Base-by-base conservation (phyloP, 2,329 filamentous ascomycete species). In the Laburnicola sp. region DNA sequence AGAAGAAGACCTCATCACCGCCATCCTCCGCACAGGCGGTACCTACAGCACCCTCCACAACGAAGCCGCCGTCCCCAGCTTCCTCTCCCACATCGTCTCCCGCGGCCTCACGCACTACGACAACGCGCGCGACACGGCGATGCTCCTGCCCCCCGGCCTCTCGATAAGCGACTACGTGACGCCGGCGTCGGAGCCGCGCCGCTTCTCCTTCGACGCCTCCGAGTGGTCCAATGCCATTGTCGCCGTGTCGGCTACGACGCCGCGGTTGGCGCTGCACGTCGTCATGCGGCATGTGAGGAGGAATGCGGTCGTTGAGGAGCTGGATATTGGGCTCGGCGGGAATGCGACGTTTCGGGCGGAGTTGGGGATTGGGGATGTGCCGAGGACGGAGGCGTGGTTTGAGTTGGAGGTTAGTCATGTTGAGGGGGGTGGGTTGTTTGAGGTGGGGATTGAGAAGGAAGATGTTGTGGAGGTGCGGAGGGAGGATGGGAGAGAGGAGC, bases 51-150 rank as follows among this genome's bases (percentile, higher is more conserved):
- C 55, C 2, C 49, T 65, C 4, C 59, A 63, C 40, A 39, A 51
- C 36, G 53, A 37, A 9, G 26, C 43, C 2, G 42, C 57, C 1
- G 51, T 63, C 6, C 44, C 54, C 3, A 45, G 42, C 23, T 63
- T 63, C 40, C 45, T 65, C 21, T 45, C 57, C 9, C 57, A 61
- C 41, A 59, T 63, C 21, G 49, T 65, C 8, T 58, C 57, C 10
- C 62, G 62, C 30, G 58, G 50, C n/a, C 42, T 64, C 3, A 63
- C 58, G 5, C 49, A 57, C 6, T 64, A 64, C 45, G 61, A 64
- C 48, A 64, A 64, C 45, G 58, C 59, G 10, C 39, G 50, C 7
- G 61, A 64, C 48, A 64, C 61, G 3, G 60, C 59, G 4, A 64
- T 53, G 6, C 44, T 63, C 2, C 54, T 64, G 5, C 47, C 57